phyloP scores from a whole-genome alignment of 768 basidiomycete genomes.

The Crassisporium funariophilum region DNA sequence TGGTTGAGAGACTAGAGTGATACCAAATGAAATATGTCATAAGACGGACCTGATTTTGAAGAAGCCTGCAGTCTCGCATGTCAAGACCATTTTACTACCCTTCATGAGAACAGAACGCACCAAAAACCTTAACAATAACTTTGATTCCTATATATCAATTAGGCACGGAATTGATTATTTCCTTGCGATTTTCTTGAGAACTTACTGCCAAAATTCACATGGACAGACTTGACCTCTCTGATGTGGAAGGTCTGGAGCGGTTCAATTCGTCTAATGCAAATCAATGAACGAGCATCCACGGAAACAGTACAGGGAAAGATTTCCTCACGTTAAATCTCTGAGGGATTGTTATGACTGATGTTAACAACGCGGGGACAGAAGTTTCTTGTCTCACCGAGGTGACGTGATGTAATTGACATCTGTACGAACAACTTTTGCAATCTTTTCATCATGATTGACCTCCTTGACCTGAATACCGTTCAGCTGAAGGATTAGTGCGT shows the following conservation, averaged over 20 bases:
- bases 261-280: slow-evolving; percentile 62
- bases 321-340: slow-evolving; percentile 75
- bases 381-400: slow-evolving; percentile 47
- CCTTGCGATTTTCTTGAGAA: slow-evolving; percentile 12
- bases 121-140: slow-evolving; percentile 72
- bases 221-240: slow-evolving; percentile 58
- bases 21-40: background rate
- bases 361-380: too few relatives aligned
- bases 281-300: background rate
- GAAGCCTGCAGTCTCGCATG: too few relatives aligned
- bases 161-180: background rate
- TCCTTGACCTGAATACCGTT: slow-evolving; percentile 61
- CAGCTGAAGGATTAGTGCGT: background rate
- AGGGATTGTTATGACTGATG: too few relatives aligned
- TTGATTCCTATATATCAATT: slow-evolving; percentile 49
- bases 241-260: slow-evolving; percentile 78
- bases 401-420: slow-evolving; percentile 86
- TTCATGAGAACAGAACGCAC: slow-evolving; percentile 37
- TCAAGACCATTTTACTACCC: slow-evolving; percentile 1
- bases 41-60: slow-evolving; percentile 72
- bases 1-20: background rate
- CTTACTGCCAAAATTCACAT: slow-evolving; percentile 75
- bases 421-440: slow-evolving; percentile 69
- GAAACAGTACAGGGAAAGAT: background rate
- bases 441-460: slow-evolving; percentile 75